Percentiles rank a stretch among this genome's conserved stretches.
phyloP scores from a whole-genome alignment of 108 stramenopile genomes.

The Cyclotella baltica region DNA sequence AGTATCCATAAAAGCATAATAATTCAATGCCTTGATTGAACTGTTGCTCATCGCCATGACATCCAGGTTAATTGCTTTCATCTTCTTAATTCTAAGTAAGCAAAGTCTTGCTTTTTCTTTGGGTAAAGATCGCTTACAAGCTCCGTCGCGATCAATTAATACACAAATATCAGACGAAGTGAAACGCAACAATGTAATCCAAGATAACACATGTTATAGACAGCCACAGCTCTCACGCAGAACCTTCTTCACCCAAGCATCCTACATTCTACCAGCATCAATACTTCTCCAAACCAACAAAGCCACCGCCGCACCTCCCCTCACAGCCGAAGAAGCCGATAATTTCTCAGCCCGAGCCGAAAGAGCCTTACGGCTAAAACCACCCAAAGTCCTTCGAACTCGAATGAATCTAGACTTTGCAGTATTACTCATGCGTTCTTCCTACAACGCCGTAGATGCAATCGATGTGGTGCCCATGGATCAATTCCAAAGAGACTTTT shows the following conservation, averaged over 20 bases:
- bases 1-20: no score
- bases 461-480: conserved; percentile 87
- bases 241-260: conserved; percentile 12
- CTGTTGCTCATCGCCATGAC: neutral
- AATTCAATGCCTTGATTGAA: no score
- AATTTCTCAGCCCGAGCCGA: conserved; percentile 59
- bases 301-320: conserved; percentile 69
- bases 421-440: conserved; percentile 83
- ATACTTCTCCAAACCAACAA: neutral
- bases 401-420: conserved; percentile 84
- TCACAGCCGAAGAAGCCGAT: conserved; percentile 71
- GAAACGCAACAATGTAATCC: neutral
- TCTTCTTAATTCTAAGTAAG: neutral
- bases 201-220: neutral
- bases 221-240: conserved; percentile 17
- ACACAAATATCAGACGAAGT: neutral
- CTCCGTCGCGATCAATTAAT: neutral
- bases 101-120: neutral
- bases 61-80: neutral
- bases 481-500: conserved; percentile 90
- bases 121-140: no score
- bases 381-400: conserved; percentile 67
- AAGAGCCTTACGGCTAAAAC: conserved; percentile 70
- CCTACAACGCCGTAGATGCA: conserved; percentile 82
- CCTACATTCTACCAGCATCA: neutral